phyloP scores from a whole-genome alignment of 495 filamentous ascomycete genomes.

The Aspergillus egyptiacus region DNA sequence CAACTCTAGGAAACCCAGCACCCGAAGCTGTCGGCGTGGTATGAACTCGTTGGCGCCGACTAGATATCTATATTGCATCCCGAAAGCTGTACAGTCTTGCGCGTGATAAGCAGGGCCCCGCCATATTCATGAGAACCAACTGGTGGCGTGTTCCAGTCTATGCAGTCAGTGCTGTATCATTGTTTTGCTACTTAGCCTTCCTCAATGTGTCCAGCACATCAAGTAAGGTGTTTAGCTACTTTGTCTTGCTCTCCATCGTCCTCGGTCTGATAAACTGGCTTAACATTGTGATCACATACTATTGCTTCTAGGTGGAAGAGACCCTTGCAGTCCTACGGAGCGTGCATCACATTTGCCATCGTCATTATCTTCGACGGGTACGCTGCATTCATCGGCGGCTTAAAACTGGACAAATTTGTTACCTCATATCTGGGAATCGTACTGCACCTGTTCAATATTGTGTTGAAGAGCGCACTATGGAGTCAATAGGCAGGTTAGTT shows the following conservation, averaged over 20 bases:
- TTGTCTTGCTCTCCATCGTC: constrained; percentile 1
- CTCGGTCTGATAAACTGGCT: constrained; percentile 7
- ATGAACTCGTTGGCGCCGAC: too few relatives aligned
- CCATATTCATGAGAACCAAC: background rate
- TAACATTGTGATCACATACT: constrained; percentile 1
- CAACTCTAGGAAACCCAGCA: too few relatives aligned
- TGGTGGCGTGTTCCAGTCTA: background rate
- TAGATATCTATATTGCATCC: constrained; percentile 9
- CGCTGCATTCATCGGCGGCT: constrained; percentile 1
- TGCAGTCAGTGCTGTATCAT: background rate
- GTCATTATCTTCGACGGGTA: constrained; percentile 6
- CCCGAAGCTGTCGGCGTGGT: too few relatives aligned
- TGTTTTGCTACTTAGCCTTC: background rate
- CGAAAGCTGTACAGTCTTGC: constrained; percentile 5
- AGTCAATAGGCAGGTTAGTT: too few relatives aligned
- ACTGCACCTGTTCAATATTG: too few relatives aligned
- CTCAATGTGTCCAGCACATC: background rate
- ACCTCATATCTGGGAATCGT: constrained; percentile 5
- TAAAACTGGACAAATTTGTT: background rate
- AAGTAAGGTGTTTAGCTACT: constrained; percentile 2
- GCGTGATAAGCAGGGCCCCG: background rate
- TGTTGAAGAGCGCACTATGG: too few relatives aligned
- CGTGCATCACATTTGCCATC: background rate
- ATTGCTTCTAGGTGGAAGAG: background rate
- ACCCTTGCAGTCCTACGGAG: background rate